Conservation (phyloP, 768 basidiomycete species). For the Suillus decipiens region DNA sequence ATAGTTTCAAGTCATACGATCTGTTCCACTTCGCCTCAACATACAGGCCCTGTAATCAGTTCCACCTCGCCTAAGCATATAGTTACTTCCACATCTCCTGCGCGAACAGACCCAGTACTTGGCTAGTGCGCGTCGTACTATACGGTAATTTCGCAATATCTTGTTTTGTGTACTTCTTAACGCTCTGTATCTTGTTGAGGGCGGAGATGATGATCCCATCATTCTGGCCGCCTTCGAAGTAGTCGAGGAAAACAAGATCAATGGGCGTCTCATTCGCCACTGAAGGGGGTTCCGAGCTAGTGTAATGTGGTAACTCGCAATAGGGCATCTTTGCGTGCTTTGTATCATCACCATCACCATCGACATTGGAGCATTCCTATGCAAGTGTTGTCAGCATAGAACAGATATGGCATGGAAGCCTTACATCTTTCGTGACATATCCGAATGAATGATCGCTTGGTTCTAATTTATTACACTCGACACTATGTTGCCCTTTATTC, state of each 20-base stretch:
- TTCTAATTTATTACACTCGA: too few relatives aligned
- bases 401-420: slow-evolving; percentile 21
- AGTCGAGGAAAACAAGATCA: slow-evolving; percentile 78
- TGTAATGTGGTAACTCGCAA: slow-evolving; percentile 55
- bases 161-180: slow-evolving; percentile 46
- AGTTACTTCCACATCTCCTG: too few relatives aligned
- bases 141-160: slow-evolving; percentile 61
- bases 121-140: slow-evolving; percentile 47
- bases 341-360: slow-evolving; percentile 60
- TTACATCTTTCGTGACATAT: slow-evolving; percentile 73
- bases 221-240: too few relatives aligned
- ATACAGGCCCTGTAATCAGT: too few relatives aligned
- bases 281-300: slow-evolving; percentile 54
- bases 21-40: slow-evolving; percentile 34
- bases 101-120: too few relatives aligned
- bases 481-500: too few relatives aligned
- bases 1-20: not conserved
- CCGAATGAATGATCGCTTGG: slow-evolving; percentile 56
- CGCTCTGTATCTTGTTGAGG: slow-evolving; percentile 58
- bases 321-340: slow-evolving; percentile 61
- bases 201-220: slow-evolving; percentile 48
- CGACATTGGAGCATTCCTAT: slow-evolving; percentile 69
- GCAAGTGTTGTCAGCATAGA: not conserved
- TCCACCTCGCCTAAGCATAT: too few relatives aligned
- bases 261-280: slow-evolving; percentile 52